Evolutionary conservation across 495 filamentous ascomycete species (phyloP).

Genomic region (Xylaria longipes): DNA sequence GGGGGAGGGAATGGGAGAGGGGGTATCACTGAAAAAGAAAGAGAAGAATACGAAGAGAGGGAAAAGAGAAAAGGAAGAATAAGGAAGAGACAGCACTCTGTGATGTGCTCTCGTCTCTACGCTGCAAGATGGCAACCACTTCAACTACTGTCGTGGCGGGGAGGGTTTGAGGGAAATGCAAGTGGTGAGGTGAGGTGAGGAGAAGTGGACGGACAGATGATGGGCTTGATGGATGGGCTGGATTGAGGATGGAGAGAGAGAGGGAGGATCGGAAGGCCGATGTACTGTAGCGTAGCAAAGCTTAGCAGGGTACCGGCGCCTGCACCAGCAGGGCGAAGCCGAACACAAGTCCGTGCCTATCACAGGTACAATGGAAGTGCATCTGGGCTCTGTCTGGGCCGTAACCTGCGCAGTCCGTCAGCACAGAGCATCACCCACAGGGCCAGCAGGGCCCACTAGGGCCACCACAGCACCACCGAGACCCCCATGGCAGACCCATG

Average conservation of each 20-base stretch:
- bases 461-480: constrained; percentile 16
- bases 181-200: constrained; percentile 50
- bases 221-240: constrained; percentile 4
- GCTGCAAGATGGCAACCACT: constrained; percentile 36
- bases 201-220: constrained; percentile 38
- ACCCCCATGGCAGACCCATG: neutral
- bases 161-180: constrained; percentile 42
- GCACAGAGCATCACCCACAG: constrained; percentile 12
- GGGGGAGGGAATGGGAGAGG: constrained; percentile 34
- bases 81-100: constrained; percentile 37
- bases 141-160: constrained; percentile 34
- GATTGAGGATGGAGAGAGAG: constrained; percentile 35
- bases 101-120: constrained; percentile 45
- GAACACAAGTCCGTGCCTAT: constrained; percentile 6
- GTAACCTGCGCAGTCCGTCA: constrained; percentile 7
- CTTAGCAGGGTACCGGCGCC: constrained; percentile 9
- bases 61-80: constrained; percentile 39
- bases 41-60: too few species aligned
- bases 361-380: constrained; percentile 8
- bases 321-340: constrained; percentile 8
- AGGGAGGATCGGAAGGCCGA: constrained; percentile 11
- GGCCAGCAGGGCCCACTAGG: neutral
- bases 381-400: neutral
- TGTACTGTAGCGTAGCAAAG: constrained; percentile 4
- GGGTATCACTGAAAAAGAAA: constrained; percentile 40